phyloP scores from a whole-genome alignment of 768 basidiomycete species.

The Tylopilus intermedius region DNA sequence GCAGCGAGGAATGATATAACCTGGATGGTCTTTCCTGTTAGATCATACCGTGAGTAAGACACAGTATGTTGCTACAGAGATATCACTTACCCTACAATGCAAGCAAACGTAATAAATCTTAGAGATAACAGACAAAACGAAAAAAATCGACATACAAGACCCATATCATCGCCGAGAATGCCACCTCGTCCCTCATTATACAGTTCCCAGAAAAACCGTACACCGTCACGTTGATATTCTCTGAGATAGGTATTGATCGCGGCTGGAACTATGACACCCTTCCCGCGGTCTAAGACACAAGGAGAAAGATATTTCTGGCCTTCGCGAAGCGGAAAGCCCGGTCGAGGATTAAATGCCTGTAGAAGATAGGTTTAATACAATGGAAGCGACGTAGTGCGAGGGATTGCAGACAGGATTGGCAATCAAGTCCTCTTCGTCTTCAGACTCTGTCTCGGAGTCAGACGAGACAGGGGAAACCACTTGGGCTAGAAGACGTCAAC shows the following conservation, averaged over 20 bases:
- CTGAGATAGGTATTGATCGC: slow-evolving; percentile 84
- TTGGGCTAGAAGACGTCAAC: not conserved
- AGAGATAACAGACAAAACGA: not conserved
- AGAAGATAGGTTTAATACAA: not conserved
- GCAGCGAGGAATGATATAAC: slow-evolving; percentile 86
- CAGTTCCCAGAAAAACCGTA: slow-evolving; percentile 71
- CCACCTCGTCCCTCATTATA: slow-evolving; percentile 70
- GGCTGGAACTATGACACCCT: slow-evolving; percentile 51
- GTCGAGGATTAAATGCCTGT: slow-evolving; percentile 44
- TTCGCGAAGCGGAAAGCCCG: slow-evolving; percentile 47
- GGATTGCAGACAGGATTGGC: slow-evolving; percentile 29
- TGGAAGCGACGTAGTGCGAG: not conserved
- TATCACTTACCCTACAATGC: slow-evolving; percentile 24
- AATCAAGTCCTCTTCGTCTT: slow-evolving; percentile 31
- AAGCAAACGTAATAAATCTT: not conserved
- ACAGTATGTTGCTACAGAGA: not conserved
- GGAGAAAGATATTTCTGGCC: slow-evolving; percentile 42
- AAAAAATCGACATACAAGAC: slow-evolving; percentile 44
- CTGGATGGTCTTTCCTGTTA: slow-evolving; percentile 88
- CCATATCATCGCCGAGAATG: slow-evolving; percentile 95
- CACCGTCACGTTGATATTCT: slow-evolving; percentile 86
- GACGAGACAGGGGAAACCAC: slow-evolving; percentile 4
- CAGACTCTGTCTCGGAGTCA: slow-evolving; percentile 44
- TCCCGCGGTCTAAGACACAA: slow-evolving; percentile 45
- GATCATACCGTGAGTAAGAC: slow-evolving; percentile 5